A percentile compares a stretch with the other conserved stretches of the same genome.
Evolutionary conservation across 139 green algal species (phyloP).

Genomic region (Chlamydomonas urium): DNA sequence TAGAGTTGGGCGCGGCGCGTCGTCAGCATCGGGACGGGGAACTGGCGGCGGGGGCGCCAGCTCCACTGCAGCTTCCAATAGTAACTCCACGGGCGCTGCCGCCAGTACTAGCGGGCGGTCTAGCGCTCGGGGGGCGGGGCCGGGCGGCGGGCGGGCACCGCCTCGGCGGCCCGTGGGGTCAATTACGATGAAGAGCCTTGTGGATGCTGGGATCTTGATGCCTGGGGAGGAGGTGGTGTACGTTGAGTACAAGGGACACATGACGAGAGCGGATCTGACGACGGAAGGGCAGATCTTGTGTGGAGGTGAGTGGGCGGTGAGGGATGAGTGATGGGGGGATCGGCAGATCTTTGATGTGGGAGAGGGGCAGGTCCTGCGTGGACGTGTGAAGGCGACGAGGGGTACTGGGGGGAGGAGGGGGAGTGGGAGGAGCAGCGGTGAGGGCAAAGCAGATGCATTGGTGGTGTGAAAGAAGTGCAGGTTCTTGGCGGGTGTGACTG

Average conservation of each 20-base stretch:
- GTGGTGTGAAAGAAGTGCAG: background rate
- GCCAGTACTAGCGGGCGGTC: no score
- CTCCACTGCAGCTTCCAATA: no score
- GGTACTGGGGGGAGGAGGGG: background rate
- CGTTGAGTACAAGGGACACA: slow-evolving; percentile 75
- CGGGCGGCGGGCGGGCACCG: background rate
- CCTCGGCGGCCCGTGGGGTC: slow-evolving; percentile 30
- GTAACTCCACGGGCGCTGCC: no score
- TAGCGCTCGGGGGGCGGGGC: background rate
- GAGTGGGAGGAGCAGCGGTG: background rate
- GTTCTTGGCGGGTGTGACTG: background rate
- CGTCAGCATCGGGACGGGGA: no score
- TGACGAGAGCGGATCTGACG: slow-evolving; percentile 48
- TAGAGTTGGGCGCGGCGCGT: no score
- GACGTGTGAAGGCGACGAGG: background rate
- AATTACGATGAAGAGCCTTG: slow-evolving; percentile 61
- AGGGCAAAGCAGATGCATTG: background rate
- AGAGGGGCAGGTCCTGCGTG: background rate
- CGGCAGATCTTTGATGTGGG: background rate
- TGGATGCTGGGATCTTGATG: slow-evolving; percentile 65
- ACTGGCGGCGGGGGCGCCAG: no score
- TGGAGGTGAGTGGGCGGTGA: slow-evolving; percentile 24
- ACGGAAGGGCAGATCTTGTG: slow-evolving; percentile 64
- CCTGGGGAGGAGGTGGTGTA: slow-evolving; percentile 56
- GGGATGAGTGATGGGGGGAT: background rate